Evolutionary conservation across 768 basidiomycete species (phyloP), one percentile per base, ranked within the genome.

Genomic region (Pleurotus cornucopiae): DNA sequence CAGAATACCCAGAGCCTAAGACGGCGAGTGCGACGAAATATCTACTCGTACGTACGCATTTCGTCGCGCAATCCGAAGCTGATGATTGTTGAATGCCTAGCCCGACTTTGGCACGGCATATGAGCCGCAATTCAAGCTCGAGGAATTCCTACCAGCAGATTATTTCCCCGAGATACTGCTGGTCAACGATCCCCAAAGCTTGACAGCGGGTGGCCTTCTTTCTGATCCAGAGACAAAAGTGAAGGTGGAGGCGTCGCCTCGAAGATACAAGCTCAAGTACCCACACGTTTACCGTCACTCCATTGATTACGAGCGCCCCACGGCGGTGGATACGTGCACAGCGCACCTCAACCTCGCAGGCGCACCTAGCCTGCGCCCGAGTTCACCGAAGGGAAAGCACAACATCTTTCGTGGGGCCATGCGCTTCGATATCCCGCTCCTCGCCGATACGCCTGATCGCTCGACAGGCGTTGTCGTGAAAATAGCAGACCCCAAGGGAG

Each of bases 331-430:
- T 30, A 11, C 30, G 6, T 30, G 30, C 30, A 11, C 38, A 23
- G 62, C 54, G 1, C 55, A 61, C 34, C 55, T 66, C 2, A 60
- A 66, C 46, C 54, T 66, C 3, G 57, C 59, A 5, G 61, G 60
- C 13, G 47, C 63, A 6, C 58, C 59, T 43, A 46, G 60, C 16
- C 46, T 65, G 12, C 30, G 30, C 30, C 30, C 30, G 30, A 9
- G 30, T 30, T 9, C 30, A 9, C 64, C 64, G 5, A 46, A 49
- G n/a, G 66, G 66, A 6, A 57, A 62, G 43, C 64, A 67, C 47
- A 59, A 63, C 38, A 79, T 80, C 4, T 71, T 73, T 57, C 69
- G 69, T 16, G 72, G 68, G 1, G 64, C 72, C 11, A 69, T 79
- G 60, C 68, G 68, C 4, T 63, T 79, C 1, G 75, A 79, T 14